These are phyloP conservation scores for Helianthus tuberosus DNA, from an alignment of 129 eudicot species.

Conservation along the genomic window DNA sequence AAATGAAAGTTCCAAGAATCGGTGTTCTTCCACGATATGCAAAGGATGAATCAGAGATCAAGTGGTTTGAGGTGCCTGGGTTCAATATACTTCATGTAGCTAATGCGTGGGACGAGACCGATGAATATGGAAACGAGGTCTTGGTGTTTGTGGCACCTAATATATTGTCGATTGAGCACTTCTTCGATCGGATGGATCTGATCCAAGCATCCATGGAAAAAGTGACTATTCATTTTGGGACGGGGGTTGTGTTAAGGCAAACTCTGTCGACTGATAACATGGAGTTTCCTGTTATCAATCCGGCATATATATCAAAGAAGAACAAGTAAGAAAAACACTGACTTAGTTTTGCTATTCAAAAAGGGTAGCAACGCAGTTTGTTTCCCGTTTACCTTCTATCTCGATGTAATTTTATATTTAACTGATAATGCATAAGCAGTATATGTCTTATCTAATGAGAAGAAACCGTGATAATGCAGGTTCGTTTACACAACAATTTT, in stretches of 20 bases:
- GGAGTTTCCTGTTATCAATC: conserved; percentile 21
- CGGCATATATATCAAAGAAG: conserved; percentile 13
- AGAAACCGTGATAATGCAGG: conserved; percentile 18
- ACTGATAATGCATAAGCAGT: too few species aligned
- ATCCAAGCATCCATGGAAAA: conserved; percentile 44
- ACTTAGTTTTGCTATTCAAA: too few species aligned
- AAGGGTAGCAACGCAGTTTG: too few species aligned
- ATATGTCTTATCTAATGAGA: neutral
- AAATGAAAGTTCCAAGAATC: conserved; percentile 17
- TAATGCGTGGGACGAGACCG: conserved; percentile 50
- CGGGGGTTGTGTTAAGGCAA: conserved; percentile 27
- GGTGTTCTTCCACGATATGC: conserved; percentile 45
- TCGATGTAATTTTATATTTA: too few species aligned
- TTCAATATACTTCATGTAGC: conserved; percentile 33
- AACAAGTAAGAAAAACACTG: conserved; percentile 18
- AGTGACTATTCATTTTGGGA: conserved; percentile 30
- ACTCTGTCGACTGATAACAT: conserved; percentile 22
- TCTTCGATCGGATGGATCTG: conserved; percentile 33
- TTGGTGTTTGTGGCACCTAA: conserved; percentile 50
- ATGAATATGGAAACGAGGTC: conserved; percentile 4
- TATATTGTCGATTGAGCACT: conserved; percentile 39
- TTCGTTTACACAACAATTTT: conserved; percentile 54
- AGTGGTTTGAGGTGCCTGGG: conserved; percentile 50
- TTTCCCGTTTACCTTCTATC: too few species aligned
- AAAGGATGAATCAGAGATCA: conserved; percentile 37